A percentile compares a stretch with the other conserved stretches of the same genome.
Conservation (phyloP, 352 stramenopile genomes). For the Globisporangium iwayamae region DNA sequence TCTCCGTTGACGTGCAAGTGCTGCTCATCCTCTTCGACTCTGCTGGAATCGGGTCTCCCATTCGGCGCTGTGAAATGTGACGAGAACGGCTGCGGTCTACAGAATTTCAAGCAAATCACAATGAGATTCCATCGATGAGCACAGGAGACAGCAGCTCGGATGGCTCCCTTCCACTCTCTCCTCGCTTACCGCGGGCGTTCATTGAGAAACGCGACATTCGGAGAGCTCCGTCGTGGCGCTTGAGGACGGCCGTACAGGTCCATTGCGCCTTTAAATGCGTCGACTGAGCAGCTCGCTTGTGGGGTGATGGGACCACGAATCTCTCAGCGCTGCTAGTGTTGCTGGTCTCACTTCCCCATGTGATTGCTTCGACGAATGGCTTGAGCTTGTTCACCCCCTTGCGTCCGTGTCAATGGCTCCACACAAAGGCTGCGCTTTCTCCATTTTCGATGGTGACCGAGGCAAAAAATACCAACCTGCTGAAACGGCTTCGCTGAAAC, state of each 20-base stretch:
- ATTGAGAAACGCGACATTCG: slow-evolving; percentile 39
- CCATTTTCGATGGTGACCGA: not conserved
- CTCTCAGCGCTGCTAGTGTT: not conserved
- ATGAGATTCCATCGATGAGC: not conserved
- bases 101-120: not conserved
- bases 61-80: slow-evolving; percentile 21
- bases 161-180: too few species aligned
- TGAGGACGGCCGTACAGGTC: slow-evolving; percentile 43
- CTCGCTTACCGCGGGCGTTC: slow-evolving; percentile 28
- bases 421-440: not conserved
- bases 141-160: not conserved
- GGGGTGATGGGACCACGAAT: not conserved
- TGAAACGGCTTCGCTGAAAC: not conserved
- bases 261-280: slow-evolving; percentile 16
- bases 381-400: not conserved
- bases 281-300: not conserved
- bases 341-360: not conserved
- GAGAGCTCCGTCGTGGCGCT: slow-evolving; percentile 20
- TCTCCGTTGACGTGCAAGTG: slow-evolving; percentile 7
- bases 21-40: slow-evolving; percentile 10
- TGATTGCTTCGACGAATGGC: not conserved
- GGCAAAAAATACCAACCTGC: not conserved
- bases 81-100: slow-evolving; percentile 30
- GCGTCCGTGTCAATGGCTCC: not conserved
- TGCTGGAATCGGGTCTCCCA: slow-evolving; percentile 6